A percentile compares a stretch with the other conserved stretches of the same genome.
Conservation (phyloP, 192 early-diverging fungal species). For the Coemansia sp. region DNA sequence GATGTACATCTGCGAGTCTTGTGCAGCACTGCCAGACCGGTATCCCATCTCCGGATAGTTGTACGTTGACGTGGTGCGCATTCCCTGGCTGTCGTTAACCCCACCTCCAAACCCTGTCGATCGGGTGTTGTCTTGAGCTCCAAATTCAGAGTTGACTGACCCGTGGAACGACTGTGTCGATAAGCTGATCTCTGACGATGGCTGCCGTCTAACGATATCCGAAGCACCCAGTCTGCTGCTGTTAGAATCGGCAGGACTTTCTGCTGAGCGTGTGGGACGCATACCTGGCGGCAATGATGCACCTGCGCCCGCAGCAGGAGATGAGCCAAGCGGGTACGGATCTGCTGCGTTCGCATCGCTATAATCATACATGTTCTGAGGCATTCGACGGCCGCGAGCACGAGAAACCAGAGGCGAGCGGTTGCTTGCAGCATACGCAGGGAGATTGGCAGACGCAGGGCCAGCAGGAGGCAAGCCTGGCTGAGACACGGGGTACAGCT, state of each 20-base stretch:
- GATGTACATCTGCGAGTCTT: constrained; percentile 2
- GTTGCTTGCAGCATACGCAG: constrained; percentile 18
- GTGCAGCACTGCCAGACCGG: constrained; percentile 11
- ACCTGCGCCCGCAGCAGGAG: constrained; percentile 9
- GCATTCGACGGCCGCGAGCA: constrained; percentile 31
- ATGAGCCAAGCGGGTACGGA: constrained; percentile 15
- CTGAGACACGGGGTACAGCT: constrained; percentile 42
- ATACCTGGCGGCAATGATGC: constrained; percentile 4
- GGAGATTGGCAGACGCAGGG: constrained; percentile 28
- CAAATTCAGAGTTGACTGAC: constrained; percentile 8
- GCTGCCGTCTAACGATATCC: constrained; percentile 7
- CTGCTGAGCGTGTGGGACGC: constrained; percentile 30
- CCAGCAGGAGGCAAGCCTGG: constrained; percentile 42
- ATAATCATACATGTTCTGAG: constrained; percentile 38
- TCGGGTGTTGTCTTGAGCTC: neutral
- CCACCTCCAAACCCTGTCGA: neutral
- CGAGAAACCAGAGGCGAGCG: constrained; percentile 31
- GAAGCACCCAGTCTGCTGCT: constrained; percentile 7
- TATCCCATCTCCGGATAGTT: constrained; percentile 44
- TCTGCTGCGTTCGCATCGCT: constrained; percentile 19
- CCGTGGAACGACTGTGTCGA: constrained; percentile 16
- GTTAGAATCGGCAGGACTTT: constrained; percentile 13
- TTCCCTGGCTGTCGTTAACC: neutral
- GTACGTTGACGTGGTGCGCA: constrained; percentile 13
- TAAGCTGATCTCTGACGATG: constrained; percentile 17